Conservation (phyloP, 768 basidiomycete species). For the Lepiota venenata region DNA sequence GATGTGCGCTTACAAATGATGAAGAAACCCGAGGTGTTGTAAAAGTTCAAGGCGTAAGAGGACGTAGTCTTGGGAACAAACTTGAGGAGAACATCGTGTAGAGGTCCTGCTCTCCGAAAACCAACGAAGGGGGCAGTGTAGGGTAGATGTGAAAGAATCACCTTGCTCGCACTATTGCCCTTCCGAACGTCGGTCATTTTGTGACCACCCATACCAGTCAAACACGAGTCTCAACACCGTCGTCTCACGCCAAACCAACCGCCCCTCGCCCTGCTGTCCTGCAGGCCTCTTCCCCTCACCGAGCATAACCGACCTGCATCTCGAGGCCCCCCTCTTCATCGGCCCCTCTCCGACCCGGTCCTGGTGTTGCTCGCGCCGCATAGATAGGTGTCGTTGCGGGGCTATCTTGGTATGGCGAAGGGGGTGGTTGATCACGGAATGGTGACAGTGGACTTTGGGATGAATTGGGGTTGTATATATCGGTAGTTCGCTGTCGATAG, state of each 20-base stretch:
- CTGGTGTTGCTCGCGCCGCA: conserved; percentile 16
- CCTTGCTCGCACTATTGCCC: conserved; percentile 1
- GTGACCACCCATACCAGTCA: background rate
- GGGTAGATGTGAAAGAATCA: background rate
- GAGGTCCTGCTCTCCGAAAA: background rate
- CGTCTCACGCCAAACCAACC: background rate
- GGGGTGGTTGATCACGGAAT: conserved; percentile 27
- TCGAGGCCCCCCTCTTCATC: conserved; percentile 29
- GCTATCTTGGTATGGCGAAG: conserved; percentile 21
- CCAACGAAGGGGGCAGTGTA: background rate
- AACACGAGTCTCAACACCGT: background rate
- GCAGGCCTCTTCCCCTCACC: conserved; percentile 14
- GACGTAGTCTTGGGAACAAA: background rate
- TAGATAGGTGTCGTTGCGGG: conserved; percentile 21
- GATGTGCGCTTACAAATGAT: too few species aligned
- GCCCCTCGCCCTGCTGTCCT: background rate
- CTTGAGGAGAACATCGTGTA: background rate
- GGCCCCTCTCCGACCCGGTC: conserved; percentile 17
- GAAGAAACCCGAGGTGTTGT: background rate
- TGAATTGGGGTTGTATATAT: conserved; percentile 1
- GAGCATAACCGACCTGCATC: conserved; percentile 35
- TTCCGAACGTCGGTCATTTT: background rate
- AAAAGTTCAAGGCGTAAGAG: too few species aligned
- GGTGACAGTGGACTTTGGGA: conserved; percentile 18
- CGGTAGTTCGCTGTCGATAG: conserved; percentile 13